Percentiles rank a stretch among this genome's conserved stretches.
Evolutionary conservation across 768 basidiomycete genomes (phyloP).

Genomic region (Mycena polygramma): DNA sequence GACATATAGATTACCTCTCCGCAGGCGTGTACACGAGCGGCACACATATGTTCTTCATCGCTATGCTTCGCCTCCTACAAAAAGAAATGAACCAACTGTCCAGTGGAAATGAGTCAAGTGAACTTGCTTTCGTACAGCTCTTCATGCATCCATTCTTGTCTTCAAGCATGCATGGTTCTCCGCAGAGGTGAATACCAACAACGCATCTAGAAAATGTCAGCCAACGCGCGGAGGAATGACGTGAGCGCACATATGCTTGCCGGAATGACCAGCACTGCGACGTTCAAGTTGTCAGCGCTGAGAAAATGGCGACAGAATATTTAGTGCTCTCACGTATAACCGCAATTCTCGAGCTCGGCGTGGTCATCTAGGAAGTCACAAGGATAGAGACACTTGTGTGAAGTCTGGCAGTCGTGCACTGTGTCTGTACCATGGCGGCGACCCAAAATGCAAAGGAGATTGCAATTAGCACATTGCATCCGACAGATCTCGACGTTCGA

Average conservation of each 20-base stretch:
- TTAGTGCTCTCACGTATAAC: constrained; percentile 54
- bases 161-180: constrained; percentile 58
- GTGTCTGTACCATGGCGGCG: constrained; percentile 56
- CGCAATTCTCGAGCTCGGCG: constrained; percentile 51
- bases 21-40: constrained; percentile 65
- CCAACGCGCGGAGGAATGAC: background rate
- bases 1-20: constrained; percentile 55
- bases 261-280: constrained; percentile 70
- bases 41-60: constrained; percentile 66
- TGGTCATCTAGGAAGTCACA: constrained; percentile 59
- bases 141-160: constrained; percentile 64
- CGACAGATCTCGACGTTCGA: constrained; percentile 63
- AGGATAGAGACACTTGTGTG: constrained; percentile 57
- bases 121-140: constrained; percentile 63
- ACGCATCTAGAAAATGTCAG: constrained; percentile 57
- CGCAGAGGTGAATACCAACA: constrained; percentile 65
- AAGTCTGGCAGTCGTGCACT: constrained; percentile 63
- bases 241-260: constrained; percentile 62
- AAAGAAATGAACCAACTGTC: background rate
- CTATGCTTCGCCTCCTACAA: constrained; percentile 60
- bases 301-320: background rate
- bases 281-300: background rate
- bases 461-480: constrained; percentile 60
- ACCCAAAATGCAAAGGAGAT: constrained; percentile 60
- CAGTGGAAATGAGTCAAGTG: background rate